Conservation (phyloP, 176 grass and related monocot species). For the Avena atlantica region DNA sequence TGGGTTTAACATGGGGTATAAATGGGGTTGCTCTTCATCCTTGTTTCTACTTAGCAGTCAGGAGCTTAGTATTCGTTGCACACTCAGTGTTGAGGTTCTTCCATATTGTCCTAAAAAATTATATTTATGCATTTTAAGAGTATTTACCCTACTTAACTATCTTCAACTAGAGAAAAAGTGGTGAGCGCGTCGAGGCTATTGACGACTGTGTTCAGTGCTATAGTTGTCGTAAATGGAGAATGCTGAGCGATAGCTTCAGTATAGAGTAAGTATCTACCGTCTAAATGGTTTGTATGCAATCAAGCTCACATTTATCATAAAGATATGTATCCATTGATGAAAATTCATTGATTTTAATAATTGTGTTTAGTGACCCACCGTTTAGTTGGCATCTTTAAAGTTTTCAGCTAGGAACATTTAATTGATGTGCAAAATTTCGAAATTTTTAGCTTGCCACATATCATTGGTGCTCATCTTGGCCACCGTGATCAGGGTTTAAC, state of each 20-base stretch:
- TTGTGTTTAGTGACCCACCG: background rate
- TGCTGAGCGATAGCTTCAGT: slow-evolving; percentile 55
- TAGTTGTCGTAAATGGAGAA: slow-evolving; percentile 78
- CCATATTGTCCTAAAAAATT: slow-evolving; percentile 15
- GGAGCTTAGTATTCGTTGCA: slow-evolving; percentile 18
- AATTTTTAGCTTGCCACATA: background rate
- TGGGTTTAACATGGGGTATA: no score
- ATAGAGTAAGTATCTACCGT: slow-evolving; percentile 43
- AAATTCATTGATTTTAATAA: background rate
- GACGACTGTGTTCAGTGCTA: slow-evolving; percentile 81
- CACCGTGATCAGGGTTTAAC: background rate
- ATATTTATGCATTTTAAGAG: background rate
- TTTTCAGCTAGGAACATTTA: background rate
- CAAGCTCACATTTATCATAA: slow-evolving; percentile 5
- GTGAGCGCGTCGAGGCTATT: slow-evolving; percentile 49
- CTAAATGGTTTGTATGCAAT: slow-evolving; percentile 60
- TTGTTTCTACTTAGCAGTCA: background rate
- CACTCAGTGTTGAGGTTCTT: background rate
- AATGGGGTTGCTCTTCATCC: background rate
- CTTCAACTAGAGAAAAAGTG: slow-evolving; percentile 59
- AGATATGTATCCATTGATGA: background rate
- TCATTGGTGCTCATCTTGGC: background rate
- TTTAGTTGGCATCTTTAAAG: background rate
- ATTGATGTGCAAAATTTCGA: background rate
- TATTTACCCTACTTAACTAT: slow-evolving; percentile 35